phyloP scores from a whole-genome alignment of 345 rosid genomes.

The Jatropha curcas region DNA sequence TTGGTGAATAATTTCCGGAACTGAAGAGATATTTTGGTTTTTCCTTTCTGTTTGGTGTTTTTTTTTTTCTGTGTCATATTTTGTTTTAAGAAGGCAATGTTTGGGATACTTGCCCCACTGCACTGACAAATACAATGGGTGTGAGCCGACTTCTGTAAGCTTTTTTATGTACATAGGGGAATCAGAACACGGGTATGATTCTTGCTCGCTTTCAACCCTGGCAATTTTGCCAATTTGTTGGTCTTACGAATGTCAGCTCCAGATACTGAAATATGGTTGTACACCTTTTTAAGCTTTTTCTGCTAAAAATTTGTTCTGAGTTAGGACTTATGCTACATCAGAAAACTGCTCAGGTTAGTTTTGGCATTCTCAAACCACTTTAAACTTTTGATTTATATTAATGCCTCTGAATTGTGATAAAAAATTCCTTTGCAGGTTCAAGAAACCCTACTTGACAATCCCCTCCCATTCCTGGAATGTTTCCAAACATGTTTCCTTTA shows the following conservation, averaged over 20 bases:
- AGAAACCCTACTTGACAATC: constrained; percentile 66
- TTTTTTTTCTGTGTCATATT: constrained; percentile 62
- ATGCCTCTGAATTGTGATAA: constrained; percentile 20
- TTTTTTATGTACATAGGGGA: constrained; percentile 95
- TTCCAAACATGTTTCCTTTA: constrained; percentile 80
- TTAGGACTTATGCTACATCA: no score
- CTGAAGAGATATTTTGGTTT: constrained; percentile 81
- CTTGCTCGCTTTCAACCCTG: constrained; percentile 80
- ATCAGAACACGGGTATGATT: constrained; percentile 81
- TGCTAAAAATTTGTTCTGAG: no score
- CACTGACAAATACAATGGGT: constrained; percentile 63
- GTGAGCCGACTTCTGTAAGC: constrained; percentile 93
- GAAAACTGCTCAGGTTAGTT: no score
- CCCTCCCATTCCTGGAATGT: constrained; percentile 78
- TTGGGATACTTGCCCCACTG: constrained; percentile 87
- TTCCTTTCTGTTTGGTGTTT: constrained; percentile 70
- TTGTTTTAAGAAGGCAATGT: constrained; percentile 90
- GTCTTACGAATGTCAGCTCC: constrained; percentile 56
- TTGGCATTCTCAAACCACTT: constrained; percentile 7
- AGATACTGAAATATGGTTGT: constrained; percentile 23
- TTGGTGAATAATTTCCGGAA: constrained; percentile 68
- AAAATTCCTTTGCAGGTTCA: constrained; percentile 57
- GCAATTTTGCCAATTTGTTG: constrained; percentile 82
- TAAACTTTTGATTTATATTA: constrained; percentile 5
- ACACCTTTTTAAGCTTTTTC: no score